These are phyloP conservation scores for Scytalidium lignicola DNA, from an alignment of 2,329 filamentous ascomycete genomes.

Conservation along the genomic window DNA sequence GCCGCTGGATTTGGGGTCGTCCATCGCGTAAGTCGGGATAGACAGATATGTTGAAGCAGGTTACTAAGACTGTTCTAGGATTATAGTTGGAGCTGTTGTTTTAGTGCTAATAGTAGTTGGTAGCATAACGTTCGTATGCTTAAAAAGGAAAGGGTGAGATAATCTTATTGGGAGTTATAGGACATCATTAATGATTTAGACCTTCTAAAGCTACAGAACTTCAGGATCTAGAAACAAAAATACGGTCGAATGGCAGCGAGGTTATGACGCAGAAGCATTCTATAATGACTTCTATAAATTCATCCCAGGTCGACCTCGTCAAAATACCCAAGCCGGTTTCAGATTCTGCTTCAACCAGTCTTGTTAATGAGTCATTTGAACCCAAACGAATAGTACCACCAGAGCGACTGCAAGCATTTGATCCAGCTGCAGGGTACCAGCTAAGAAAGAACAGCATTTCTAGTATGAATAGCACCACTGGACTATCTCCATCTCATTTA, in stretches of 20 bases:
- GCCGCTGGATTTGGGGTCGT: neutral
- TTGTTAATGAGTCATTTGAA: neutral
- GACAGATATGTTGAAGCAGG: neutral
- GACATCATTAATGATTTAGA: neutral
- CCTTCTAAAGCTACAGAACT: neutral
- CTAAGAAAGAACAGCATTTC: neutral
- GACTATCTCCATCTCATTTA: neutral
- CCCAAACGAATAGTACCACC: neutral
- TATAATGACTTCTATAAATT: neutral
- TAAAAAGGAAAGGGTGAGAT: neutral
- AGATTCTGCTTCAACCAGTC: neutral
- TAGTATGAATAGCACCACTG: neutral
- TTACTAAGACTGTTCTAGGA: neutral
- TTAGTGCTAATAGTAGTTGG: neutral
- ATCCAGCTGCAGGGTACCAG: neutral
- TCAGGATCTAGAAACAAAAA: neutral
- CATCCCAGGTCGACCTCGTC: neutral
- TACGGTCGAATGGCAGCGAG: neutral
- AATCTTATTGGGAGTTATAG: neutral
- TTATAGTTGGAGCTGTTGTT: neutral
- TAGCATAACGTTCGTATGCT: neutral
- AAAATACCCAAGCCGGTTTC: neutral
- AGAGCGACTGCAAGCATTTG: neutral
- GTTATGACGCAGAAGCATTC: neutral
- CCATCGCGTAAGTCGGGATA: neutral